phyloP scores from a whole-genome alignment of 305 asterid genomes.

The Lippia alba region DNA sequence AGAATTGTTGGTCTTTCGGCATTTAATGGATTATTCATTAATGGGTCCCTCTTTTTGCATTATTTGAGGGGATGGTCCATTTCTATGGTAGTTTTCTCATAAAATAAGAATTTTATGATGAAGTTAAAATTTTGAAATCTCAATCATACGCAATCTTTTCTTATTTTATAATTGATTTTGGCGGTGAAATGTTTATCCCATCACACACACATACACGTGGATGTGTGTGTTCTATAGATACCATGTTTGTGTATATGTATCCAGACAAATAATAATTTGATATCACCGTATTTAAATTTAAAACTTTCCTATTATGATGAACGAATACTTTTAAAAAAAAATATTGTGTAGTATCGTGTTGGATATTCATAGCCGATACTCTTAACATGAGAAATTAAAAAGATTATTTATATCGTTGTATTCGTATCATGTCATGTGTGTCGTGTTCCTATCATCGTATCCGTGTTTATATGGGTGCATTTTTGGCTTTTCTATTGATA shows the following conservation, averaged over 20 bases:
- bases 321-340: no score
- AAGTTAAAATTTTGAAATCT: conserved; percentile 36
- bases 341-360: no score
- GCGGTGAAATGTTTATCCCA: conserved; percentile 23
- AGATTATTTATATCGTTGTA: no score
- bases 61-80: conserved; percentile 66
- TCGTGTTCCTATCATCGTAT: no score
- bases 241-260: not conserved
- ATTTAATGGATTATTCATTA: conserved; percentile 55
- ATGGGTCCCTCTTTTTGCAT: conserved; percentile 56
- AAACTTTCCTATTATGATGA: no score
- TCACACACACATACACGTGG: not conserved
- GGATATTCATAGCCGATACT: no score
- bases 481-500: no score
- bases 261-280: no score
- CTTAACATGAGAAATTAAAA: no score
- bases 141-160: conserved; percentile 51
- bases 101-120: conserved; percentile 14
- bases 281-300: no score
- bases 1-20: conserved; percentile 50
- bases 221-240: not conserved
- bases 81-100: conserved; percentile 35
- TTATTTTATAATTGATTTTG: conserved; percentile 26
- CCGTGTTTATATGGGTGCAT: no score
- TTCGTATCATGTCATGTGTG: no score